Percentiles rank a stretch among this genome's conserved stretches.
phyloP scores from a whole-genome alignment of 345 rosid genomes.

The Moringa oleifera region DNA sequence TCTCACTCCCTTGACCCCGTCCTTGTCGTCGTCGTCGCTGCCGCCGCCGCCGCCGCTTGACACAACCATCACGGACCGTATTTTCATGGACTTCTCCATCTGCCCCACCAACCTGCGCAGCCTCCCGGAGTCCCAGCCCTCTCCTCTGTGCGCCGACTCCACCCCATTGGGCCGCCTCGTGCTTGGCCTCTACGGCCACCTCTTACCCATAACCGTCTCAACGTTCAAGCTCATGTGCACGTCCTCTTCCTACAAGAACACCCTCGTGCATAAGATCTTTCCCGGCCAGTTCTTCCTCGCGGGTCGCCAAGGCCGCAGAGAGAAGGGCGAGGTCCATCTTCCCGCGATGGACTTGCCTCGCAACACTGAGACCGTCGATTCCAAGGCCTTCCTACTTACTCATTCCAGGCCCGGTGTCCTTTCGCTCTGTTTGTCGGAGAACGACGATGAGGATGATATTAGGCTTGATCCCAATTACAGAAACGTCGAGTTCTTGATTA shows the following conservation, averaged over 20 bases:
- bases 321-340: constrained; percentile 51
- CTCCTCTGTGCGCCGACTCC: constrained; percentile 52
- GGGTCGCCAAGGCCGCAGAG: constrained; percentile 67
- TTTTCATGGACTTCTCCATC: constrained; percentile 84
- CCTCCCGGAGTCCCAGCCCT: constrained; percentile 21
- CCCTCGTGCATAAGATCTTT: constrained; percentile 70
- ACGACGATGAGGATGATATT: constrained; percentile 73
- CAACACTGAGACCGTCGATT: constrained; percentile 63
- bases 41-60: constrained; percentile 31
- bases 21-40: constrained; percentile 19
- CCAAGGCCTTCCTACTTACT: constrained; percentile 53
- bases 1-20: constrained; percentile 17
- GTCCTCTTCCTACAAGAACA: constrained; percentile 60
- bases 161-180: constrained; percentile 71
- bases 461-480: constrained; percentile 69
- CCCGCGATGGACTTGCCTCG: constrained; percentile 38
- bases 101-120: constrained; percentile 65
- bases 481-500: constrained; percentile 85
- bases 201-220: constrained; percentile 71
- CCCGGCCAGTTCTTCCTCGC: constrained; percentile 78
- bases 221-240: constrained; percentile 81
- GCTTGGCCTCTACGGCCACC: constrained; percentile 72
- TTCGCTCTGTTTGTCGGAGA: constrained; percentile 76
- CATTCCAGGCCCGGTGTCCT: constrained; percentile 67
- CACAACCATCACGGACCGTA: constrained; percentile 79